Evolutionary conservation across 139 green algal species (phyloP).

Genomic region (Chlamydomonas sp.): DNA sequence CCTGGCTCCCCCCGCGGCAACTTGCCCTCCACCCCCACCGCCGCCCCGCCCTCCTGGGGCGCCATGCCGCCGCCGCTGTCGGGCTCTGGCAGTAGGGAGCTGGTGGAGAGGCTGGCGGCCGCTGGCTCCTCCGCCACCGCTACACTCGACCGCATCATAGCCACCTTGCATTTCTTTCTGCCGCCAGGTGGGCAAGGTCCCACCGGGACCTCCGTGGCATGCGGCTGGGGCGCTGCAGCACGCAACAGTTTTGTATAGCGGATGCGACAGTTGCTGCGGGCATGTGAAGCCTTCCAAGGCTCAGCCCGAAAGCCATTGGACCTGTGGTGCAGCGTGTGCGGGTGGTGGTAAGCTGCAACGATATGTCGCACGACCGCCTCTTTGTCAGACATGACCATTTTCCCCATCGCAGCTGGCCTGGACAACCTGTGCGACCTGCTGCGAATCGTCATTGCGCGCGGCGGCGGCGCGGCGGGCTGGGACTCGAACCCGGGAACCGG

Average conservation of each 20-base stretch:
- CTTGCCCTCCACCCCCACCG: not conserved
- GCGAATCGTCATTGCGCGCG: not conserved
- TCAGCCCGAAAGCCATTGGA: too few relatives aligned
- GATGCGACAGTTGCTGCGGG: too few relatives aligned
- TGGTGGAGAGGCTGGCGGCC: slow-evolving; percentile 22
- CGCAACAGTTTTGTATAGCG: too few relatives aligned
- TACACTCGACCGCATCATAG: slow-evolving; percentile 4
- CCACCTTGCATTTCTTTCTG: slow-evolving; percentile 26
- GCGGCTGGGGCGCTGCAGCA: too few relatives aligned
- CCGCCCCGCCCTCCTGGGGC: not conserved
- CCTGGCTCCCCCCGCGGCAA: too few relatives aligned
- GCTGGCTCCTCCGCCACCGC: not conserved
- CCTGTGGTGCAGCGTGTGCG: slow-evolving; percentile 7
- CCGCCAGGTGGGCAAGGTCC: not conserved
- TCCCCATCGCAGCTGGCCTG: not conserved
- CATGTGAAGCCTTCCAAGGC: too few relatives aligned
- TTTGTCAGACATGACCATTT: not conserved
- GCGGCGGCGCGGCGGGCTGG: not conserved
- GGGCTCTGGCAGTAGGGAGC: not conserved
- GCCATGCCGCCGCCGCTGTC: not conserved
- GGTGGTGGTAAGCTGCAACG: not conserved
- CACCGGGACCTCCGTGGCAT: too few relatives aligned
- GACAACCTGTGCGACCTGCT: slow-evolving; percentile 24
- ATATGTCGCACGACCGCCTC: not conserved
- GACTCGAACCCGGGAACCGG: not conserved